Base-by-base conservation (phyloP, 306 rosid species). In the Styphnolobium japonicum region DNA sequence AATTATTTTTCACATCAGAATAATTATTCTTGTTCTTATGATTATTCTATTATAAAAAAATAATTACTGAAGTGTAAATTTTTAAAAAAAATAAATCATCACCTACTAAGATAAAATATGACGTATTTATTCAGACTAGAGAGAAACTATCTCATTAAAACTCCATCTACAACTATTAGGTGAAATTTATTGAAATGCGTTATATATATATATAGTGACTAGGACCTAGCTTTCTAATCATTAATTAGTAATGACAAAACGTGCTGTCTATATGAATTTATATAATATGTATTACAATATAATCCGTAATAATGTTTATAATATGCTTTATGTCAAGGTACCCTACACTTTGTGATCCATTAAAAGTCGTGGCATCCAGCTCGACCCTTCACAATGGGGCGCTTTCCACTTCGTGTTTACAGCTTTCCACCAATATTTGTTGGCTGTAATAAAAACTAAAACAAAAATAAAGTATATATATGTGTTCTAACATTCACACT, bases 341-440 rank as follows among this genome's bases (percentile, higher is more conserved):
- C 85, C 78, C 85, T 78, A 75, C 86, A 81, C 81, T 31, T 76
- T 78, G 84, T 51, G 82, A 81, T 45, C 66, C 71, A 63, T 78
- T 73, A 33, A 81, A 84, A 81, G 83, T 79, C 73, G 73, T 82
- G 88, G 85, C 76, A 71, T 82, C 86, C 88, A 87, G 88, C 90
- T 87, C 80, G 33, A 85, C 14, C 39, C 78, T 74, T 78, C 82
- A 72, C 58, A 76, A 67, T 70, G 27, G 40, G 67, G 84, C 39
- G 83, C 86, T 82, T 87, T 82, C 75, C 71, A 36, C 79, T 82
- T 75, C 66, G 49, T 65, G 70, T 78, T 33, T 42, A 81, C 84
- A 58, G 79, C 88, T 79, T 81, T 78, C 84, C 90, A 87, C 66
- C 79, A 61, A 51, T 75, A 78, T 74, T 79, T 82, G 79, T 82